A percentile compares a stretch with the other conserved stretches of the same genome.
These are phyloP conservation scores for Aethionema arabicum DNA, from an alignment of 345 rosid genomes.

Conservation along the genomic window DNA sequence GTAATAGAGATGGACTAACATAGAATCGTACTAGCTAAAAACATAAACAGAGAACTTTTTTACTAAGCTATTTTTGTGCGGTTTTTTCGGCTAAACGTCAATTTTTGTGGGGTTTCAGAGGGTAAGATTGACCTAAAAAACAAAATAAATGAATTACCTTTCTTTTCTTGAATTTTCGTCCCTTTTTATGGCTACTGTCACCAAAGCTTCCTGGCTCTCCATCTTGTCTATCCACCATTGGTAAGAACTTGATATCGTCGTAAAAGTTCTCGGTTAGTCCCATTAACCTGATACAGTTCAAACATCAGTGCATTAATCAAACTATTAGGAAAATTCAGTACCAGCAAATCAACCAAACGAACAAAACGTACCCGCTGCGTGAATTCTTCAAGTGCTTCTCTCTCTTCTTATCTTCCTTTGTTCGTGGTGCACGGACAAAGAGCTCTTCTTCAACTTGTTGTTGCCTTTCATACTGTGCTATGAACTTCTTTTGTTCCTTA, in stretches of 20 bases:
- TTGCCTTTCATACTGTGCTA: slow-evolving; percentile 62
- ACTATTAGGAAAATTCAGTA: slow-evolving; percentile 1
- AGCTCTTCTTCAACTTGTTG: slow-evolving; percentile 73
- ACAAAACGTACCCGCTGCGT: slow-evolving; percentile 64
- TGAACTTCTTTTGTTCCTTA: slow-evolving; percentile 57
- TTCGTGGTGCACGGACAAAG: slow-evolving; percentile 68
- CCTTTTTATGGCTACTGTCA: slow-evolving; percentile 34
- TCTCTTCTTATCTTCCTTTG: slow-evolving; percentile 67
- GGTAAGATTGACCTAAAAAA: too few relatives aligned
- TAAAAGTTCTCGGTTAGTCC: slow-evolving; percentile 69
- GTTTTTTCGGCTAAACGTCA: too few relatives aligned
- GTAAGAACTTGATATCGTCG: slow-evolving; percentile 66
- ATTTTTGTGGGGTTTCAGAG: too few relatives aligned
- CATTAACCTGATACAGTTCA: slow-evolving; percentile 54
- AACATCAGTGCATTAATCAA: slow-evolving; percentile 21
- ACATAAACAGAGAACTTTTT: too few relatives aligned
- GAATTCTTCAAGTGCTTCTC: slow-evolving; percentile 74
- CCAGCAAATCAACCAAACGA: neutral
- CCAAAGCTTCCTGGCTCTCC: slow-evolving; percentile 36
- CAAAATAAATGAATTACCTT: slow-evolving; percentile 45
- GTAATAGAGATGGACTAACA: too few relatives aligned
- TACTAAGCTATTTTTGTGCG: too few relatives aligned
- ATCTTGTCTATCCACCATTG: slow-evolving; percentile 44
- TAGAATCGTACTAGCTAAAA: too few relatives aligned
- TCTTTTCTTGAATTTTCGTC: slow-evolving; percentile 56